phyloP scores from a whole-genome alignment of 1,284 basidiomycete species.

The Pseudomicrostroma phylloplanum region DNA sequence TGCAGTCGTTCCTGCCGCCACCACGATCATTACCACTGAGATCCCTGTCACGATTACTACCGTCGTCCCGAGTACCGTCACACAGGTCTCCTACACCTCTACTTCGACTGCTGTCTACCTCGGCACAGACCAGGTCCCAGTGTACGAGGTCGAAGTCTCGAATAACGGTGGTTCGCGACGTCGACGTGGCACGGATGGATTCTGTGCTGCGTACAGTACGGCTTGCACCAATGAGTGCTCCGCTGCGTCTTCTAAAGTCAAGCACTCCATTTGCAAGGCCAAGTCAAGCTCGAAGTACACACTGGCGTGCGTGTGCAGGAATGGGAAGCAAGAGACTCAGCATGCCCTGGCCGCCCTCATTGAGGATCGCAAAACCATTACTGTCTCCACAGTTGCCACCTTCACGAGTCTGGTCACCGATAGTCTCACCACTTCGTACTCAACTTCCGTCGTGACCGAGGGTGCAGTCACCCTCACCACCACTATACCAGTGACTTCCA shows the following conservation, averaged over 20 bases:
- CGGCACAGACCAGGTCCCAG: not conserved
- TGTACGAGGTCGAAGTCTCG: not conserved
- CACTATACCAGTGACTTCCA: constrained; percentile 1
- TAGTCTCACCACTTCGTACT: constrained; percentile 6
- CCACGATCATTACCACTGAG: not conserved
- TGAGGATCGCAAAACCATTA: not conserved
- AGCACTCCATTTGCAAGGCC: constrained; percentile 1
- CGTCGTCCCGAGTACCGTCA: too few relatives aligned
- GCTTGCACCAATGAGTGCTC: not conserved
- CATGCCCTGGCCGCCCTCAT: constrained; percentile 7
- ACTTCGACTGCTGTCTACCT: not conserved
- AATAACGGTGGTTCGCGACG: not conserved
- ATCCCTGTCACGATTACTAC: too few relatives aligned
- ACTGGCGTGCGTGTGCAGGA: constrained; percentile 6
- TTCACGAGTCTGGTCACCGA: constrained; percentile 1
- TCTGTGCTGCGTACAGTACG: constrained; percentile 2
- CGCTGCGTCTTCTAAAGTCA: not conserved
- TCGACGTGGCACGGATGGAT: not conserved
- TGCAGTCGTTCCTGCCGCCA: not conserved
- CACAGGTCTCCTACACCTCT: not conserved
- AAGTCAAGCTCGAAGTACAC: not conserved
- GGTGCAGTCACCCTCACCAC: not conserved
- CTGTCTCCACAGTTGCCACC: constrained; percentile 8
- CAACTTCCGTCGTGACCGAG: constrained; percentile 7
- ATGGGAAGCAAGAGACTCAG: constrained; percentile 10